phyloP scores from a whole-genome alignment of 441 rosid species.

The Populus hybrid region DNA sequence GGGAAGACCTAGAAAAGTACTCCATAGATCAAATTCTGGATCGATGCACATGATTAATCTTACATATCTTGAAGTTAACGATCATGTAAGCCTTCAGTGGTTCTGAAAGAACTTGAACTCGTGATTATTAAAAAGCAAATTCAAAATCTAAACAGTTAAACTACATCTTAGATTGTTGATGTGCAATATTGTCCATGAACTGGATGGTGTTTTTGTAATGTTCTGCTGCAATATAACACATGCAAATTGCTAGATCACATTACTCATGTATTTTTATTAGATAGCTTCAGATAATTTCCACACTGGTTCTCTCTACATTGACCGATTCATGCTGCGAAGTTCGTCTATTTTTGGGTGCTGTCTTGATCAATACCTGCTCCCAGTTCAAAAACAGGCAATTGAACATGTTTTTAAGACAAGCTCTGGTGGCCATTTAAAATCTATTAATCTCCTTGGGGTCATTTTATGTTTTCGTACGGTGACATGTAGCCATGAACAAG shows the following conservation, averaged over 20 bases:
- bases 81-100: no score
- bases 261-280: neutral
- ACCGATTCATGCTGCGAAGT: neutral
- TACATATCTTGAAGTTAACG: fast-evolving
- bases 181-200: neutral
- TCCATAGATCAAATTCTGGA: neutral
- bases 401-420: neutral
- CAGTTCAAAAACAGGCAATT: neutral
- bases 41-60: neutral
- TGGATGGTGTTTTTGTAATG: no score
- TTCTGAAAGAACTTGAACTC: no score
- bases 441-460: no score
- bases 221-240: no score
- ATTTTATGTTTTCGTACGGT: neutral
- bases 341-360: neutral
- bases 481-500: neutral
- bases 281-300: neutral
- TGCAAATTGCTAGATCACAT: neutral
- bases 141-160: no score
- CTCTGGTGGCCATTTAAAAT: neutral
- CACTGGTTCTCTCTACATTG: neutral
- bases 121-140: no score
- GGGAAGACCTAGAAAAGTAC: no score
- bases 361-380: neutral
- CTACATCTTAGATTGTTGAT: no score